Base-by-base conservation (phyloP, 352 stramenopile species). In the Pythium aristosporum region DNA sequence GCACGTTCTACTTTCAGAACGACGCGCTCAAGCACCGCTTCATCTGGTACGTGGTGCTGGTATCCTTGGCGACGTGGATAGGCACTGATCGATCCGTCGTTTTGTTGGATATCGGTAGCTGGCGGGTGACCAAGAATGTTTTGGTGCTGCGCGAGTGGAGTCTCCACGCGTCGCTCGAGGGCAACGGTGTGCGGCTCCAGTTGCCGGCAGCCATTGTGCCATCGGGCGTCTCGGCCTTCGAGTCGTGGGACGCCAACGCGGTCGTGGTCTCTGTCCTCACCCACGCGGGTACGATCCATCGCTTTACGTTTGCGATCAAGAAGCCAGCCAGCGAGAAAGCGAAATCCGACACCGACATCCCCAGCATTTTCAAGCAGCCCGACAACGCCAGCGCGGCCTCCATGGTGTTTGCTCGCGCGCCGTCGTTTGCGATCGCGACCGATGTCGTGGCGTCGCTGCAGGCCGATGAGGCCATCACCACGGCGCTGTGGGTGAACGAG, bases 1-100 rank as follows among this genome's bases (percentile, higher is more conserved):
- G 82, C 23, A 87, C 66, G 56, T 91, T 89, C 39, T 89, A 88
- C 73, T 91, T 89, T 57, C 76, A 88, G 58, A 85, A 85, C 50
- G 80, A 89, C 20, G 63, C 64, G 64, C 71, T 91, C 37, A 76
- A 80, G 23, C 77, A 89, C 68, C 78, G 82, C 5, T 91, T 91
- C 51, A 53, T 91, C 20, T 89, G 80, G 72, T 82, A 54, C 18
- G 51, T 47, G 3, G 3, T 41, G 28, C 6, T 42, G 50, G 25
- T 30, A 2, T 30, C 0, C 25, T 30, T 30, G 25, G 5, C 25
- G 25, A 30, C 25, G 25, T 30, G 16, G 36, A 30, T 13, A 8
- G 12, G 20, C 18, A 42, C 15, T 23, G 28, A 44, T 3, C 20
- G 42, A 41, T 49, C 18, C 10, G 5, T 53, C 11, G 2, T 18